Conservation (phyloP, 306 rosid species). For the Arachis hypogaea region DNA sequence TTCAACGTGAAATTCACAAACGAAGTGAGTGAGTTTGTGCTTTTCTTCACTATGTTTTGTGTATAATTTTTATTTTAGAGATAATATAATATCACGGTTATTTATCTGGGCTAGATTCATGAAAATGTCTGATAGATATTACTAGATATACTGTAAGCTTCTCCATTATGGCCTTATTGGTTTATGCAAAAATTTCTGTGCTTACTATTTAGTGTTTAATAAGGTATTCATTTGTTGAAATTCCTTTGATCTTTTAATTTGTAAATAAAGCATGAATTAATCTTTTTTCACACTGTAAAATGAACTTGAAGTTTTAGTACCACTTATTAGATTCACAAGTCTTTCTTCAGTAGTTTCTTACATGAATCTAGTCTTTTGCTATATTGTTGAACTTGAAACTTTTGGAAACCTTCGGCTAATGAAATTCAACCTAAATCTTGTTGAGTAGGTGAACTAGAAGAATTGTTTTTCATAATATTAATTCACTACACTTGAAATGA, state of each 20-base stretch:
- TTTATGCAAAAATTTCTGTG: constrained; percentile 21
- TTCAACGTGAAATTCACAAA: constrained; percentile 81
- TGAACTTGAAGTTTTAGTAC: neutral
- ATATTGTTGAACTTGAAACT: constrained; percentile 11
- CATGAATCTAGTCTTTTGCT: neutral
- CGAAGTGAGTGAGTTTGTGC: constrained; percentile 63
- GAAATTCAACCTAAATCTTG: neutral
- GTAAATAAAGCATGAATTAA: neutral
- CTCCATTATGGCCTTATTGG: constrained; percentile 3
- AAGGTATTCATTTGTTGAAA: constrained; percentile 16
- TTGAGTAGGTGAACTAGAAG: constrained; percentile 15
- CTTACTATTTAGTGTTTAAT: constrained; percentile 13
- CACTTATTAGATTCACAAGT: neutral
- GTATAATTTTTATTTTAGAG: constrained; percentile 8
- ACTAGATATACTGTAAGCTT: constrained; percentile 5
- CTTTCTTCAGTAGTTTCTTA: constrained; percentile 6
- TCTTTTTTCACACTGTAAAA: neutral
- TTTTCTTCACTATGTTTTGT: constrained; percentile 1
- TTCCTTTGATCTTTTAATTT: constrained; percentile 9
- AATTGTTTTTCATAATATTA: neutral
- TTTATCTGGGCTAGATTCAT: constrained; percentile 9
- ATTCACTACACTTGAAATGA: constrained; percentile 21
- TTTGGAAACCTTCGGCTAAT: neutral
- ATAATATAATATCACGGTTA: constrained; percentile 16
- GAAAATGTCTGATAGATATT: neutral